Base-by-base conservation (phyloP, 2,329 filamentous ascomycete genomes). In the Drechslerella coelobrocha region DNA sequence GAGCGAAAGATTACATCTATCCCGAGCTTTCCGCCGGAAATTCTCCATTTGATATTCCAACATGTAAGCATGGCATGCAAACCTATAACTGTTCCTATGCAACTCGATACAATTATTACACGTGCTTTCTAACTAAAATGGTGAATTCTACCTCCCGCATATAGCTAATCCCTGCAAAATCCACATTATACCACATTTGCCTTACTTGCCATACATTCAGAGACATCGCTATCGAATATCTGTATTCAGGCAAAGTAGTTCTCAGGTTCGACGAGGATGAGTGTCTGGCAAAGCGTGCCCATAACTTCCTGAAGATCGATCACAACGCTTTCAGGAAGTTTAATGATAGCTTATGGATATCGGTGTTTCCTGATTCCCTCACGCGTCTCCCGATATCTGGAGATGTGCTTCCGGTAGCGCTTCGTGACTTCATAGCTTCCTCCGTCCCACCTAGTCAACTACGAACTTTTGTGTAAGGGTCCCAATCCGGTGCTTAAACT, bases 1-100 rank as follows among this genome's bases (percentile, higher is more conserved):
- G n/a, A 4, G 34, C 34, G 12, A 39, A 39, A 39, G 12, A n/a
- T 14, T 14, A 3, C 34, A 14, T 39, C 34, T 59, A 8, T 59
- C 2, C 29, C 45, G 6, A 10, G 41, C 8, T 21, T 65, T 4
- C 61, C 61, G 2, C 61, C 61, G 10, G 61, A 65, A 21, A 65
- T 65, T 19, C 24, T 65, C 2, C 61, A 65, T 23, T n/a, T 65
- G 12, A 65, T 65, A 41, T 65, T 65, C 45, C 41, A 56, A 57
- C 47, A 51, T 29, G 61, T 65, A 65, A 45, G 61, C 43, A 4
- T 47, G 12, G 10, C 24, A 45, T 27, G 14, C 37, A 9, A 8
- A 23, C 2, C 17, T 7, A 50, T 23, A 17, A n/a, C 8, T 17
- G 17, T 2, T n/a, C 5, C n/a, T 27, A 10, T 50, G 8, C 21